Conservation (phyloP, 179 eudicot species). For the Pouteria campechiana region DNA sequence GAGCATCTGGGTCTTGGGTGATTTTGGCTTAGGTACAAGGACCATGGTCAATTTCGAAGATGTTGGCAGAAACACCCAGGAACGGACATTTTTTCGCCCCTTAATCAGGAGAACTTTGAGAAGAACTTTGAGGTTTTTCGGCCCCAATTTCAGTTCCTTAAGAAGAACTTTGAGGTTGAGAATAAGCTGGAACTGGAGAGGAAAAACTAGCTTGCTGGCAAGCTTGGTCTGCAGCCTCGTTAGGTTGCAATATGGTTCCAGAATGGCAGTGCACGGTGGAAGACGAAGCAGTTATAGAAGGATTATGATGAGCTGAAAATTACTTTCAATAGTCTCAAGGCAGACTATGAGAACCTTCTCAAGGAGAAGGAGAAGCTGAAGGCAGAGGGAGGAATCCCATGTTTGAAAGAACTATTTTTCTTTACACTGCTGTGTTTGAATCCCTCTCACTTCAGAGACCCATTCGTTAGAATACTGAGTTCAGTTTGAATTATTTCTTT, state of each 20-base stretch:
- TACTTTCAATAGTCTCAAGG: constrained; percentile 28
- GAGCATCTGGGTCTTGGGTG: not conserved
- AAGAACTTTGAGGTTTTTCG: constrained; percentile 17
- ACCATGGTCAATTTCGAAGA: constrained; percentile 22
- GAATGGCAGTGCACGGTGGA: constrained; percentile 68
- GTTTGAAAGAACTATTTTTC: no score
- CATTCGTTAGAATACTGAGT: no score
- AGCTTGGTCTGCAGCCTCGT: constrained; percentile 49
- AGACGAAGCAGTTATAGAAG: constrained; percentile 65
- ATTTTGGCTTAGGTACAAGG: constrained; percentile 17
- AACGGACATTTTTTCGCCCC: constrained; percentile 3
- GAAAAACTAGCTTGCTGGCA: constrained; percentile 43
- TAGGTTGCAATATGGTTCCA: constrained; percentile 83
- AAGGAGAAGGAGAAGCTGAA: constrained; percentile 39
- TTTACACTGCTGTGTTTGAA: no score
- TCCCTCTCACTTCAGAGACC: no score
- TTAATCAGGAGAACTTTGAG: constrained; percentile 9
- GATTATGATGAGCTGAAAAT: constrained; percentile 42
- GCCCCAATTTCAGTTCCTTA: constrained; percentile 40
- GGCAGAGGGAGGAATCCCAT: constrained; percentile 66
- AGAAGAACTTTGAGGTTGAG: constrained; percentile 53
- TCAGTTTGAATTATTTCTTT: not conserved
- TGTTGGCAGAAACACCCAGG: constrained; percentile 3
- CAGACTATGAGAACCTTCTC: constrained; percentile 32
- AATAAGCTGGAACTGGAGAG: constrained; percentile 75